Evolutionary conservation across 352 stramenopile species (phyloP).

Genomic region (Phytophthora nicotianae): DNA sequence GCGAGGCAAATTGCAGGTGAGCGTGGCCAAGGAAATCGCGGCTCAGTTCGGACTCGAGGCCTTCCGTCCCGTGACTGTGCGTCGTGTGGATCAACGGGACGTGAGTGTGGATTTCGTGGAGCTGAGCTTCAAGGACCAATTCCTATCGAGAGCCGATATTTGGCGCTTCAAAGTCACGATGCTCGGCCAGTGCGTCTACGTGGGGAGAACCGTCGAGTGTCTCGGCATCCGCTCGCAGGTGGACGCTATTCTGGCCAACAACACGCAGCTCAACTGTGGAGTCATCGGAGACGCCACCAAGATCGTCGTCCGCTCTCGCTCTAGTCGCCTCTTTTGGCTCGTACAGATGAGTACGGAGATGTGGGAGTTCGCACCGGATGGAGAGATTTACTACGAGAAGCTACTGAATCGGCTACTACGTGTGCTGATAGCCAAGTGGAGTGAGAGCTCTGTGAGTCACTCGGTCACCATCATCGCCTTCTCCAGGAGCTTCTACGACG

Average conservation of each 20-base stretch:
- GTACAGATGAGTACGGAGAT: conserved; percentile 97
- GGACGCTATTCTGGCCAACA: conserved; percentile 87
- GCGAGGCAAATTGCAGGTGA: conserved; percentile 79
- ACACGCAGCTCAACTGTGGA: conserved; percentile 82
- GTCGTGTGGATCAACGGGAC: conserved; percentile 60
- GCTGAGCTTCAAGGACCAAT: conserved; percentile 91
- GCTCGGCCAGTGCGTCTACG: conserved; percentile 76
- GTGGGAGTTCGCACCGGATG: conserved; percentile 91
- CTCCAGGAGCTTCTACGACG: conserved; percentile 87
- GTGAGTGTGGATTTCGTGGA: conserved; percentile 87
- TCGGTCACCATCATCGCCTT: conserved; percentile 94
- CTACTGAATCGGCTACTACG: conserved; percentile 81
- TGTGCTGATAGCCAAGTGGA: conserved; percentile 87
- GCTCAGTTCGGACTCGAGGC: conserved; percentile 75
- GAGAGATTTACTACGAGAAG: conserved; percentile 93
- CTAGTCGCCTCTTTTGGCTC: conserved; percentile 96
- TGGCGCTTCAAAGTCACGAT: conserved; percentile 89
- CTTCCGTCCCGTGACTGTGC: conserved; percentile 60
- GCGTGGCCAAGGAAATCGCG: conserved; percentile 75
- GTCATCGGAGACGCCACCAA: conserved; percentile 96
- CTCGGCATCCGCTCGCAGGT: conserved; percentile 90
- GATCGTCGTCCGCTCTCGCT: conserved; percentile 95
- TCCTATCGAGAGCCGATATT: conserved; percentile 89
- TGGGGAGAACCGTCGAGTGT: conserved; percentile 69
- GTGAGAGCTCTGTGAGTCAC: conserved; percentile 83